Conservation (phyloP, 257 asterid genomes). For the Ilex aquifolium region DNA sequence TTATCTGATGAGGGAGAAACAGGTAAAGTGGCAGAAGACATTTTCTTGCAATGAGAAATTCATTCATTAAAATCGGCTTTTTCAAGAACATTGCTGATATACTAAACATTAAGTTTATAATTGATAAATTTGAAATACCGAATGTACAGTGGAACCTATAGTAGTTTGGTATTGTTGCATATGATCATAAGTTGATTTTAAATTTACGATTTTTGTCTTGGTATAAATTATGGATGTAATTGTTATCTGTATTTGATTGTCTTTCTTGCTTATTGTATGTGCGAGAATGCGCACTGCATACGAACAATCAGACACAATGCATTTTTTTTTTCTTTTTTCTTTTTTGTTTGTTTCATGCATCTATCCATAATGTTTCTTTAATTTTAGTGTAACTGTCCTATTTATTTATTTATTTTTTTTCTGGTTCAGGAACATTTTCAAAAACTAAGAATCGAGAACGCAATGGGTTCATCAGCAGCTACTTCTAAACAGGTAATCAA, state of each 20-base stretch:
- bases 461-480: conserved; percentile 79
- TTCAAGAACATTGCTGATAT: background rate
- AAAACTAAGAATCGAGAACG: conserved; percentile 72
- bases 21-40: conserved; percentile 28
- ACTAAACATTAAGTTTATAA: background rate
- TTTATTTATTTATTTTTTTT: conserved; percentile 5
- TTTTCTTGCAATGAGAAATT: background rate
- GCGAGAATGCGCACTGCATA: no score
- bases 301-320: no score
- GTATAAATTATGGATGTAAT: no score
- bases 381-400: background rate
- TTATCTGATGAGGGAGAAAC: conserved; percentile 82
- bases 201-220: no score
- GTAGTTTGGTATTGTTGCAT: no score
- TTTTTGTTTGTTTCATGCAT: background rate
- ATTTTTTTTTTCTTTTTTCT: no score
- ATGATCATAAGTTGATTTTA: no score
- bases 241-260: no score
- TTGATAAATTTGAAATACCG: background rate
- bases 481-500: conserved; percentile 72
- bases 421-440: conserved; percentile 76
- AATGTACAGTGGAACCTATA: background rate
- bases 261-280: no score
- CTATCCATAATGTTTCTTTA: background rate
- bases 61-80: background rate